phyloP scores from a whole-genome alignment of 2,329 filamentous ascomycete genomes.

The Aspergillus arachidicola region DNA sequence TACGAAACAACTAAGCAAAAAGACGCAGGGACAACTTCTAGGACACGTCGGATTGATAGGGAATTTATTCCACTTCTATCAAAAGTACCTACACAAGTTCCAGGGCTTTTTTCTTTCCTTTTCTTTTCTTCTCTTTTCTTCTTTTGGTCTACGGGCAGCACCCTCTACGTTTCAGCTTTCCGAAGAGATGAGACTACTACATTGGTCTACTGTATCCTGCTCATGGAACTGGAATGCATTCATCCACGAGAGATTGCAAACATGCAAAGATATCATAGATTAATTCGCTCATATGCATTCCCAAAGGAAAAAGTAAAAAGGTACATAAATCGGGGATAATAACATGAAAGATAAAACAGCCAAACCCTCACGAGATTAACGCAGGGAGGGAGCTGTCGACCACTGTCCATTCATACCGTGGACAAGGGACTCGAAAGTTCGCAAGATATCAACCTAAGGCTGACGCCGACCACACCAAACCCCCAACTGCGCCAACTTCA shows the following conservation, averaged over 20 bases:
- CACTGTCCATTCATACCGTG: background rate
- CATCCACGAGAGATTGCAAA: conserved; percentile 25
- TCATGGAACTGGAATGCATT: background rate
- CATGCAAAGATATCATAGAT: conserved; percentile 25
- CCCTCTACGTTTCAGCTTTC: background rate
- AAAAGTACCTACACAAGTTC: background rate
- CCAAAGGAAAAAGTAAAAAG: conserved; percentile 12
- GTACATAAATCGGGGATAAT: conserved; percentile 12
- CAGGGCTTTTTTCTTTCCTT: too few relatives aligned
- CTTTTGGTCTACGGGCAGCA: background rate
- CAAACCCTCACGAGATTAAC: background rate
- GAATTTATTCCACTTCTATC: background rate
- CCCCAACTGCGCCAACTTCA: conserved; percentile 14
- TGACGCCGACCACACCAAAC: conserved; percentile 8
- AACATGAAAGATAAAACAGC: conserved; percentile 8
- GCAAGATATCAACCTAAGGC: conserved; percentile 4
- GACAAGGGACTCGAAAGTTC: background rate
- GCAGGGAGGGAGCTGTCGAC: background rate
- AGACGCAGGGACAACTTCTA: background rate
- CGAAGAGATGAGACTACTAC: background rate
- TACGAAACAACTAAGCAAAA: background rate
- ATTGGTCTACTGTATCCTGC: background rate
- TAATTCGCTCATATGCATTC: conserved; percentile 28
- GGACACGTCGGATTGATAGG: background rate
- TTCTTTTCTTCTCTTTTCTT: too few relatives aligned